A percentile compares a stretch with the other conserved stretches of the same genome.
Conservation (phyloP, 1,139 yeast species). For the Sugiyamaella novakii region DNA sequence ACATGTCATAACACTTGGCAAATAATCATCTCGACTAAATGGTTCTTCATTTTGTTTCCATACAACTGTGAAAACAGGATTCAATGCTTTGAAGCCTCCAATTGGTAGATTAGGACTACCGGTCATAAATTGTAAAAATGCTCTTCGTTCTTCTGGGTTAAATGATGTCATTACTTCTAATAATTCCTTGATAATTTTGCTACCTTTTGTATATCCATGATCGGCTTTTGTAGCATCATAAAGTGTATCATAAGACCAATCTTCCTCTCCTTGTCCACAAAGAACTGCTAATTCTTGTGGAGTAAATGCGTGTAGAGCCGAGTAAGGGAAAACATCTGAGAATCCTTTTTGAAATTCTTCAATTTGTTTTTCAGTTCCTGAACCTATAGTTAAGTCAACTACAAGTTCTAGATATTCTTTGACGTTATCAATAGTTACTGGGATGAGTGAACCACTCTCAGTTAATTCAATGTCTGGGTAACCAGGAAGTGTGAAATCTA, state of each 20-base stretch:
- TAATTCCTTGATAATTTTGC: conserved; percentile 61
- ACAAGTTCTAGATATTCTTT: conserved; percentile 60
- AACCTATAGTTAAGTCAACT: conserved; percentile 60
- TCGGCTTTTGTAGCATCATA: conserved; percentile 71
- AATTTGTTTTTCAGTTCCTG: conserved; percentile 68
- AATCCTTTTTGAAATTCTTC: conserved; percentile 79
- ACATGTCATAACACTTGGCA: conserved; percentile 98
- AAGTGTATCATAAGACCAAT: conserved; percentile 72
- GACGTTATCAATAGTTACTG: conserved; percentile 58
- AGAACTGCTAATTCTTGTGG: conserved; percentile 71
- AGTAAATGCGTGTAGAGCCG: conserved; percentile 69
- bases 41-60: conserved; percentile 66
- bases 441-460: conserved; percentile 55
- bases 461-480: conserved; percentile 61
- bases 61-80: conserved; percentile 87
- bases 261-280: conserved; percentile 78
- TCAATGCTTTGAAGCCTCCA: conserved; percentile 86
- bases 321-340: conserved; percentile 78
- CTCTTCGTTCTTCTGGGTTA: conserved; percentile 57
- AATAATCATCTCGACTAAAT: conserved; percentile 70
- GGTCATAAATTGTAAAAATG: conserved; percentile 83
- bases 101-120: conserved; percentile 93
- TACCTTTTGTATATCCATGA: conserved; percentile 83
- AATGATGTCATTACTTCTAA: conserved; percentile 63
- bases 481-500: conserved; percentile 80